Percentiles rank a stretch among this genome's conserved stretches.
Conservation (phyloP, 441 rosid species). For the Gossypium gossypioides region DNA sequence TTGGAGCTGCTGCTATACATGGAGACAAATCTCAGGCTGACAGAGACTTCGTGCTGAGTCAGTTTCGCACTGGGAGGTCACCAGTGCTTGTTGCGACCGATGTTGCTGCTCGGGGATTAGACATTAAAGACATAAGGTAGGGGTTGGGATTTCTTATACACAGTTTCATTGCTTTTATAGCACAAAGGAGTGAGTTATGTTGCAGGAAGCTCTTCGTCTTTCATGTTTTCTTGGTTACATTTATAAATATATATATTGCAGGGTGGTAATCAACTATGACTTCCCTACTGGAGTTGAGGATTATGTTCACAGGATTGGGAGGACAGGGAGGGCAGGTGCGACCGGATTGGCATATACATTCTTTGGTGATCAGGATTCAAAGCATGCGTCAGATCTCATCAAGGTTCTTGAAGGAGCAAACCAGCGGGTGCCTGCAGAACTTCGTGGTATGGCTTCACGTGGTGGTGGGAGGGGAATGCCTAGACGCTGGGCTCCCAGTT, state of each 20-base stretch:
- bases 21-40: conserved; percentile 97
- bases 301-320: conserved; percentile 94
- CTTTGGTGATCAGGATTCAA: conserved; percentile 87
- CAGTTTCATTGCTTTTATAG: neutral
- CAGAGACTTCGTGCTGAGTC: conserved; percentile 75
- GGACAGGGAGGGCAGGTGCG: conserved; percentile 99
- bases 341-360: conserved; percentile 82
- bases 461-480: conserved; percentile 64
- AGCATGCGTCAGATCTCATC: conserved; percentile 75
- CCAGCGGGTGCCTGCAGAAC: conserved; percentile 74
- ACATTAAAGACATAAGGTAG: conserved; percentile 88
- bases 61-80: conserved; percentile 83
- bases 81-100: conserved; percentile 97
- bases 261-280: conserved; percentile 91
- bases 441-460: conserved; percentile 78
- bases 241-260: conserved; percentile 19
- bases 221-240: neutral
- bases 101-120: conserved; percentile 98
- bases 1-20: conserved; percentile 97
- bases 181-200: neutral
- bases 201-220: neutral
- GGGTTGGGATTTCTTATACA: neutral
- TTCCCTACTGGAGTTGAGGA: conserved; percentile 97
- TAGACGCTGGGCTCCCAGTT: conserved; percentile 61
- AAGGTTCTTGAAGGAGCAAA: conserved; percentile 90